Base-by-base conservation (phyloP, 2,329 filamentous ascomycete genomes). In the Penicillium frequentans region DNA sequence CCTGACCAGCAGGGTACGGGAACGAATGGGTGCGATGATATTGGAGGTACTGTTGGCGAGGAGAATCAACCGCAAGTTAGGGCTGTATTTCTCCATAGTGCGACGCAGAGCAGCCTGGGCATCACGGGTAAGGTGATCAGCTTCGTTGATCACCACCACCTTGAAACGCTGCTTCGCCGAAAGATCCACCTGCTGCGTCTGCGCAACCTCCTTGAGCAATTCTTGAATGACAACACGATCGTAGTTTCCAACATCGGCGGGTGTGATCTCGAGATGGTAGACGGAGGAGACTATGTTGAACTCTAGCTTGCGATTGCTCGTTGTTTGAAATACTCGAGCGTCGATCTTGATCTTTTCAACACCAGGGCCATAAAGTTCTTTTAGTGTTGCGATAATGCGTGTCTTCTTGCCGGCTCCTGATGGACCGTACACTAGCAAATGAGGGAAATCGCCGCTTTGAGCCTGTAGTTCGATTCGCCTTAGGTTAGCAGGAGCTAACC, bases 291-390 rank as follows among this genome's bases (percentile, higher is more conserved):
- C 95, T 63, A 99, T 96, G 79, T 97, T 99, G 84, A 99, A 99
- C 78, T 99, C 95, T 68, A 99, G 88, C 77, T 99, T 99, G 73
- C 95, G 91, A 76, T 96, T 98, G 71, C 89, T 90, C 23, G 87
- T 93, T 1, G 95, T 98, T 77, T 96, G 93, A 80, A 99, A 99
- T 57, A 97, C 90, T 63, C 95, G 90, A 13, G 92, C 91, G 73
- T 99, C 95, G 77, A 99, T 98, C 80, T 98, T 98, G 83, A 99
- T 99, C 83, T 97, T 98, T 72, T 99, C 96, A n/a, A 96, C 95
- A 44, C 95, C 93, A 0, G 93, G 88, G 0, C 95, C 95, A 75
- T 95, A 99, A 8, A 99, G 84, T 71, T 97, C 93, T 74, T 96
- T 96, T 3, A 99, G 80, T 0, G 93, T 98, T 16, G 95, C 93